Conservation (phyloP, 768 basidiomycete genomes). For the Hirschioporus abietinus region DNA sequence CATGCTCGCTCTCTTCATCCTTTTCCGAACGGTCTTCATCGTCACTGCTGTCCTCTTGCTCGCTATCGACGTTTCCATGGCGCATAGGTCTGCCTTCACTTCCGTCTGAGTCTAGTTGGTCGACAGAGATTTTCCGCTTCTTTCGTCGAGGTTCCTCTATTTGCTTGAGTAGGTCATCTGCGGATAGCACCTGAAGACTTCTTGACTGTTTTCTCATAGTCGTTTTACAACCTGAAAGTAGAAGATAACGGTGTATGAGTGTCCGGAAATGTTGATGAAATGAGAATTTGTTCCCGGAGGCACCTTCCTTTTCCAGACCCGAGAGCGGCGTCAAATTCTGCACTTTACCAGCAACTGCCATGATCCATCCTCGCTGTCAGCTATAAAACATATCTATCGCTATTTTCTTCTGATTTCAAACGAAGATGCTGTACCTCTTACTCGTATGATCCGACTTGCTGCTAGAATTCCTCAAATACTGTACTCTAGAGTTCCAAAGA, state of each 20-base stretch:
- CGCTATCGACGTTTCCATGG: conserved; percentile 17
- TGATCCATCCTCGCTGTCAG: neutral
- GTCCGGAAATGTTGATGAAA: neutral
- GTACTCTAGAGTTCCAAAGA: neutral
- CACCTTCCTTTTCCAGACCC: conserved; percentile 1
- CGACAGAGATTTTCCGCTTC: conserved; percentile 22
- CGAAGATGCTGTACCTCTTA: neutral
- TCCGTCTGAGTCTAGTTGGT: conserved; percentile 20
- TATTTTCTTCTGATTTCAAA: neutral
- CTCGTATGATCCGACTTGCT: neutral
- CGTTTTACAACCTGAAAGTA: neutral
- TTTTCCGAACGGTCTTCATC: conserved; percentile 12
- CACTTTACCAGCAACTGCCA: neutral
- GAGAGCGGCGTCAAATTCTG: too few relatives aligned
- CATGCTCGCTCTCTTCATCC: neutral
- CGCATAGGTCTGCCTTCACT: conserved; percentile 8
- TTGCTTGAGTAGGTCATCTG: conserved; percentile 42
- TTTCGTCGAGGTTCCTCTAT: conserved; percentile 40
- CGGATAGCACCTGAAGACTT: conserved; percentile 25
- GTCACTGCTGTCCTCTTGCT: conserved; percentile 11
- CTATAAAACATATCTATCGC: neutral
- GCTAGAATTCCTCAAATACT: neutral
- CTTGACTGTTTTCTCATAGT: conserved; percentile 12
- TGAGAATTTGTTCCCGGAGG: neutral
- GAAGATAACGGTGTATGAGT: neutral